Percentiles rank a stretch among this genome's conserved stretches.
These are phyloP conservation scores for Cladosporium sphaerospermum DNA, from an alignment of 2,329 filamentous ascomycete species.

Conservation along the genomic window DNA sequence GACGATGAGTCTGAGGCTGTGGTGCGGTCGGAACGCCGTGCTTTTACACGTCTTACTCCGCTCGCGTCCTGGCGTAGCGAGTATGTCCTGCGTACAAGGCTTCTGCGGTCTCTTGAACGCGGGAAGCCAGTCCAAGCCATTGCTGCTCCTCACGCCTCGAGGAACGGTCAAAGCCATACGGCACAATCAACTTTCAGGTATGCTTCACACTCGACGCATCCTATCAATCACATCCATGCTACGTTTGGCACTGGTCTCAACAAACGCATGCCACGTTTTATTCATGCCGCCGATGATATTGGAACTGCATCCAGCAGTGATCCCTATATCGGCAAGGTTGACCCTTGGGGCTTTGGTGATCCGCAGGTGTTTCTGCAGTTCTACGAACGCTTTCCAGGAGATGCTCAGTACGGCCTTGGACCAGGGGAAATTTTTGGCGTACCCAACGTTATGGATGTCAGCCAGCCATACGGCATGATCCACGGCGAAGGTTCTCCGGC, in stretches of 20 bases:
- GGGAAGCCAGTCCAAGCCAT: conserved; percentile 65
- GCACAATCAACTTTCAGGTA: conserved; percentile 74
- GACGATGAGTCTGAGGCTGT: conserved; percentile 47
- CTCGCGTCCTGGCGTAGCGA: conserved; percentile 94
- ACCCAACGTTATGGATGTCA: conserved; percentile 86
- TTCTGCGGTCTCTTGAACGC: conserved; percentile 72
- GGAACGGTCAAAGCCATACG: conserved; percentile 55
- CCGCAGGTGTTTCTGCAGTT: conserved; percentile 70
- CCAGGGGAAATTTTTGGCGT: conserved; percentile 67
- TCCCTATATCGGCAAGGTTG: conserved; percentile 66
- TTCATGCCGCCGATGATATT: conserved; percentile 76
- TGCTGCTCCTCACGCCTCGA: conserved; percentile 47
- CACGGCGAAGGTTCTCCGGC: conserved; percentile 82
- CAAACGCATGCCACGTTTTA: conserved; percentile 69
- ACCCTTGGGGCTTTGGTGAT: conserved; percentile 76
- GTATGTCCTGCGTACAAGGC: conserved; percentile 79
- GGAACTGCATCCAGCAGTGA: conserved; percentile 77
- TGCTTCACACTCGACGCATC: conserved; percentile 73
- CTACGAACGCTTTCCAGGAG: conserved; percentile 66
- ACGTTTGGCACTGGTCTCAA: conserved; percentile 60
- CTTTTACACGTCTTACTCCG: conserved; percentile 74
- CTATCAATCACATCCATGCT: conserved; percentile 73
- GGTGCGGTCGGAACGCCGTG: conserved; percentile 65
- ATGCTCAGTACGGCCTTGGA: conserved; percentile 70
- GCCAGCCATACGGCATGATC: conserved; percentile 74